A percentile compares a stretch with the other conserved stretches of the same genome.
Conservation (phyloP, 108 stramenopile genomes). For the Pseudonitzschia pungens region DNA sequence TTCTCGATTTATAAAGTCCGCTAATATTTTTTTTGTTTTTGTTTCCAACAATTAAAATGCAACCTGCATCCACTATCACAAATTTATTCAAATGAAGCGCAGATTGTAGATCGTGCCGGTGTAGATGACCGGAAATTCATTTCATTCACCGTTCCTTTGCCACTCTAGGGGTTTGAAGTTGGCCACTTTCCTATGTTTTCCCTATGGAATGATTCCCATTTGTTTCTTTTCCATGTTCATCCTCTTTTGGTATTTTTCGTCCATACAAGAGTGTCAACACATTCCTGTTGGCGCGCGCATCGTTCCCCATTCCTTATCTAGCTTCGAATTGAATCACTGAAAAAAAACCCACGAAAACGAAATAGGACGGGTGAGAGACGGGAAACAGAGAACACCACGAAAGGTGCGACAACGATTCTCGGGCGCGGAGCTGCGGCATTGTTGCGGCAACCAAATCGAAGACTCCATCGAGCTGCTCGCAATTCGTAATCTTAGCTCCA, state of each 20-base stretch:
- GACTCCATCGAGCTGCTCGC: neutral
- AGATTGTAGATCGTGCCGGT: too few species aligned
- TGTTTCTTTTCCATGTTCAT: neutral
- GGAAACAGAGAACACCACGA: neutral
- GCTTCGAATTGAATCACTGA: slow-evolving; percentile 83
- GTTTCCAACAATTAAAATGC: too few species aligned
- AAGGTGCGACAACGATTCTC: neutral
- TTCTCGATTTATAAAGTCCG: too few species aligned
- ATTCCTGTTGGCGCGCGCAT: neutral
- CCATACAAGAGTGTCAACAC: neutral
- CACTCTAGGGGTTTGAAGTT: neutral
- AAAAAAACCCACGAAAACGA: neutral
- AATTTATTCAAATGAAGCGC: too few species aligned
- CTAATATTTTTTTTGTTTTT: too few species aligned
- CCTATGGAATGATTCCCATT: neutral
- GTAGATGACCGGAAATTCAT: too few species aligned
- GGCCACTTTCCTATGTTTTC: neutral
- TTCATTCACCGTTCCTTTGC: neutral
- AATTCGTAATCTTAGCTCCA: neutral
- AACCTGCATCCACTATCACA: too few species aligned
- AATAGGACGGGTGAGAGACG: neutral
- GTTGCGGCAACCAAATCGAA: neutral
- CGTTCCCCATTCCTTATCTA: slow-evolving; percentile 31
- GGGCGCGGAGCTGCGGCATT: neutral
- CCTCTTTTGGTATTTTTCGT: neutral